Percentiles rank a stretch among this genome's conserved stretches.
These are phyloP conservation scores for Aspergillus egyptiacus DNA, from an alignment of 495 filamentous ascomycete species.

Conservation along the genomic window DNA sequence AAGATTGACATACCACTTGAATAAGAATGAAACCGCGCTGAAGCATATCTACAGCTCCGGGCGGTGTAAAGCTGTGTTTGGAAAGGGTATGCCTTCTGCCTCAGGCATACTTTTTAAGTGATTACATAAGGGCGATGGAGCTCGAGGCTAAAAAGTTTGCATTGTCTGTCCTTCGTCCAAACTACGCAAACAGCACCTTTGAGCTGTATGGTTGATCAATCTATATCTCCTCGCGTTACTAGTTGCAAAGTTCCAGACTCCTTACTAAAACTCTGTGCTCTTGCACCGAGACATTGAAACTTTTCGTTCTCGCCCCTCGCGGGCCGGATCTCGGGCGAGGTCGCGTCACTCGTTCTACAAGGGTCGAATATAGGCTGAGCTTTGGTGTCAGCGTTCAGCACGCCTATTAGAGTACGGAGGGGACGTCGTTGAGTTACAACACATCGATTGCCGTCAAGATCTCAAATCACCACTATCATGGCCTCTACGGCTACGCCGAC, in stretches of 20 bases:
- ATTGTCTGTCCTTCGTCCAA: conserved; percentile 46
- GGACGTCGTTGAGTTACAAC: background rate
- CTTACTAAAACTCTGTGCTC: background rate
- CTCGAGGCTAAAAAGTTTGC: conserved; percentile 33
- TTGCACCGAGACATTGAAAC: background rate
- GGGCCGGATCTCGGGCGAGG: background rate
- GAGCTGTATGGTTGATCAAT: conserved; percentile 18
- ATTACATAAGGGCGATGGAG: background rate
- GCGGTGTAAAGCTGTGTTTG: no score
- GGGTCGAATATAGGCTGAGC: background rate
- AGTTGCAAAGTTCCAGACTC: conserved; percentile 9
- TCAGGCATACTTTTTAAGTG: no score
- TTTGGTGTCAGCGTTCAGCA: background rate
- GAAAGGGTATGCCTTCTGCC: no score
- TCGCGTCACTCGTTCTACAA: conserved; percentile 1
- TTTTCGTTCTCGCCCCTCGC: conserved; percentile 2
- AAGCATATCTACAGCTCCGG: no score
- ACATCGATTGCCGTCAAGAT: background rate
- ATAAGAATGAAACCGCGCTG: no score
- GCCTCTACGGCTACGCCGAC: conserved; percentile 29
- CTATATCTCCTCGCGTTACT: conserved; percentile 12
- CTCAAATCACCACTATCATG: conserved; percentile 16
- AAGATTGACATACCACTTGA: no score
- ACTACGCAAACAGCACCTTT: conserved; percentile 43
- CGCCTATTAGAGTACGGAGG: no score